Evolutionary conservation across 1,284 basidiomycete genomes (phyloP), one percentile per base, ranked within the genome.

Genomic region (Ceratobasidium papillatum): DNA sequence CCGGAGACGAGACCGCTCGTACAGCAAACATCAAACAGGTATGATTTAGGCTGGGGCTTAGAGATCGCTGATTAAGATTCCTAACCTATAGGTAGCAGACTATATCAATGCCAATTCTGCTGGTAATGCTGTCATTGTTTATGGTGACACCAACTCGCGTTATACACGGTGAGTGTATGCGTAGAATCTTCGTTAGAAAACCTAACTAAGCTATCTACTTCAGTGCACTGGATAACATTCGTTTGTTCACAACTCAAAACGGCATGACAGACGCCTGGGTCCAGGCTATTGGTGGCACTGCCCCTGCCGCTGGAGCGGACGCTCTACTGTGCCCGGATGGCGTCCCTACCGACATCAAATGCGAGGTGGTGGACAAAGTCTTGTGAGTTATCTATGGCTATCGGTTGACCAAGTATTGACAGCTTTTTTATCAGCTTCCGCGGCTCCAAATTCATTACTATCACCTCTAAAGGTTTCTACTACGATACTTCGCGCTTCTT

Each of bases 331-430:
- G 83, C 76, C 77, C 78, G 17, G 80, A 80, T 76, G 80, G 81
- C 3, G 82, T 82, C 75, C 69, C 81, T 5, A 76, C 80, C 51
- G 81, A 81, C 8, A 58, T 69, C 52, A 58, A 69, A 19, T 84
- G 83, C 72, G 82, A 84, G 75, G 80, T 80, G 14, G 82, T 84
- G n/a, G 83, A 84, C 76, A 84, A 83, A 78, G 79, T 82, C n/a
- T 79, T 83, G 66, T 69, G 25, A 52, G 66, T 58, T 8, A n/a
- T 41, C 5, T 19, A 38, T 38, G 14, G 14, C 32, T 8, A 68
- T 38, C 38, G 27, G 5, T 34, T 68, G 30, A 43, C 3, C 17
- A 45, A 5, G 27, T 58, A 12, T 36, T 61, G 12, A 61, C 14
- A 19, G 19, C 8, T 25, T 25, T 17, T 41, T 12, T 1, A 34